Conservation (phyloP, 176 grass and related monocot species). For the sorghum (Sorghum bicolor) region DNA sequence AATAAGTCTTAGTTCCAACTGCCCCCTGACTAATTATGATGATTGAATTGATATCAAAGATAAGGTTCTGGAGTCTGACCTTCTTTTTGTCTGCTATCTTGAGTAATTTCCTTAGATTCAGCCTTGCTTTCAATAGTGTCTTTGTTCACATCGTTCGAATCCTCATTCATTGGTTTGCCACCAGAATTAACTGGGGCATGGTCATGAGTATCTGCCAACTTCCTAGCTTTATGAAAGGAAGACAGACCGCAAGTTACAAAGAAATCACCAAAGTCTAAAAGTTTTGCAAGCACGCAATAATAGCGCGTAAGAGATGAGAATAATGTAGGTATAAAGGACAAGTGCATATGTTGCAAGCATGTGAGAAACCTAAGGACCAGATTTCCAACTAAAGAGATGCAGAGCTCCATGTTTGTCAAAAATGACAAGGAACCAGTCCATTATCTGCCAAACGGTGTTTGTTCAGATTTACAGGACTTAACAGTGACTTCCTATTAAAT, state of each 20-base stretch:
- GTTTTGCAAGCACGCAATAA: background rate
- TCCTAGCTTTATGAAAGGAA: slow-evolving; percentile 37
- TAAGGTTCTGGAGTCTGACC: slow-evolving; percentile 31
- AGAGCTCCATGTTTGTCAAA: background rate
- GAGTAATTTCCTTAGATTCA: slow-evolving; percentile 47
- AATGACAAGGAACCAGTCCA: background rate
- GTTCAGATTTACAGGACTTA: slow-evolving; percentile 18
- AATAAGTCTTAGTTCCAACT: background rate
- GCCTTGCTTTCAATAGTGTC: slow-evolving; percentile 12
- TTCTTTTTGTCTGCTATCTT: slow-evolving; percentile 81
- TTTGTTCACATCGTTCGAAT: slow-evolving; percentile 31
- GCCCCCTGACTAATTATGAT: background rate
- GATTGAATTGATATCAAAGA: background rate
- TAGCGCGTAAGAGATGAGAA: background rate
- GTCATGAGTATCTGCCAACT: slow-evolving; percentile 31
- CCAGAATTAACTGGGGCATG: slow-evolving; percentile 26
- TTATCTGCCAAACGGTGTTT: background rate
- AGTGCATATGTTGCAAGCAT: background rate
- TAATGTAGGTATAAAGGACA: background rate
- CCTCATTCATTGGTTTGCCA: slow-evolving; percentile 29
- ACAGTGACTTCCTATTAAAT: background rate
- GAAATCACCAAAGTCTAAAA: background rate
- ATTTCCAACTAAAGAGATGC: background rate
- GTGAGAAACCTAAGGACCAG: background rate
- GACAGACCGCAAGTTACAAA: background rate